phyloP scores from a whole-genome alignment of 345 rosid species.

The Pistacia vera region DNA sequence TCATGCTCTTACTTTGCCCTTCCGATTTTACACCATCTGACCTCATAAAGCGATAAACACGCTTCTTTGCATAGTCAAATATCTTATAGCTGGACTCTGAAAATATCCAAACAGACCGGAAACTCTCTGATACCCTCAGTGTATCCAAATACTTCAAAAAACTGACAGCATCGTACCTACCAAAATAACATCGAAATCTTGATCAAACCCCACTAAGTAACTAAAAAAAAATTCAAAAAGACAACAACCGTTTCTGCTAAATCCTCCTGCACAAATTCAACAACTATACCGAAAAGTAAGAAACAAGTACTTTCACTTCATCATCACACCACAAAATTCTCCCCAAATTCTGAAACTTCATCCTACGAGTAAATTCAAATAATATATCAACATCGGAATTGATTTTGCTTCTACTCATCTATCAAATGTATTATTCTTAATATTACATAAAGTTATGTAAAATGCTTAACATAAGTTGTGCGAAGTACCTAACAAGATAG shows the following conservation, averaged over 20 bases:
- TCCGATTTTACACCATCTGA: slow-evolving; percentile 51
- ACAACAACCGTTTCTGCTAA: not conserved
- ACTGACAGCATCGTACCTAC: slow-evolving; percentile 98
- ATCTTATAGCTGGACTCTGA: slow-evolving; percentile 97
- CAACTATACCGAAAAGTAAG: not conserved
- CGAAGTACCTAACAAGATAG: slow-evolving; percentile 85
- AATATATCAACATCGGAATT: too few species aligned
- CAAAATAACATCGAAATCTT: slow-evolving; percentile 2
- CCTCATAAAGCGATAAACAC: slow-evolving; percentile 67
- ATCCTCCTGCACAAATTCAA: not conserved
- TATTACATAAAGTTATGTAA: not conserved
- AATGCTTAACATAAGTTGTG: not conserved
- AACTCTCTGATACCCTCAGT: slow-evolving; percentile 91
- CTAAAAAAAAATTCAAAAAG: not conserved
- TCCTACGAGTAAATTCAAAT: too few species aligned
- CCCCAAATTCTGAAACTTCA: too few species aligned
- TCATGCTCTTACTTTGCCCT: slow-evolving; percentile 38
- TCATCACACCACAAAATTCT: not conserved
- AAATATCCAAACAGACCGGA: slow-evolving; percentile 98
- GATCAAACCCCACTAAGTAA: not conserved
- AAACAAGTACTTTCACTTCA: not conserved
- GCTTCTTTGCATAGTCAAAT: slow-evolving; percentile 95
- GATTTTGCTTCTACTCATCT: too few species aligned
- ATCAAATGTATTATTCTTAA: not conserved
- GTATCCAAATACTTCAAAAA: slow-evolving; percentile 97